Evolutionary conservation across 306 rosid species (phyloP).

Genomic region (Lupinus albus): DNA sequence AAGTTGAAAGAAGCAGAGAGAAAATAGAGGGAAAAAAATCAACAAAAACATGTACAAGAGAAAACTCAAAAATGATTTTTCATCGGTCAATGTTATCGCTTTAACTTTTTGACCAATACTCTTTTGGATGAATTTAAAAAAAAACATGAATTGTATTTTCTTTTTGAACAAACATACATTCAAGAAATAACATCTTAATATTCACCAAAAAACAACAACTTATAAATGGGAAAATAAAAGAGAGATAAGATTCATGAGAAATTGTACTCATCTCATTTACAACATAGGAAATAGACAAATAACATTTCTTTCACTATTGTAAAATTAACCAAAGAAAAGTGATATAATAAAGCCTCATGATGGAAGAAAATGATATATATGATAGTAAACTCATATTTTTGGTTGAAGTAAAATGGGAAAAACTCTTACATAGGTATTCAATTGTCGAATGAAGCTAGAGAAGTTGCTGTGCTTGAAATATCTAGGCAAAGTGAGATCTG

Average conservation of each 20-base stretch:
- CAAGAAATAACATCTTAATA: too few species aligned
- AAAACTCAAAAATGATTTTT: not conserved
- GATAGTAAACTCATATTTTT: not conserved
- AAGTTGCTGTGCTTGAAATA: slow-evolving; percentile 86
- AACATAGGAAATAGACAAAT: too few species aligned
- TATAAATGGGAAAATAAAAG: too few species aligned
- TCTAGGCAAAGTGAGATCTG: slow-evolving; percentile 72
- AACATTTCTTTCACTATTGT: not conserved
- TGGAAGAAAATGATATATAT: not conserved
- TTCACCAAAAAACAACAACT: too few species aligned
- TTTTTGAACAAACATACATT: not conserved
- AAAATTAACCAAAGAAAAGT: not conserved
- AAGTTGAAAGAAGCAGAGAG: not conserved
- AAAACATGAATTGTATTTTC: not conserved
- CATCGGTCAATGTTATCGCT: slow-evolving; percentile 2
- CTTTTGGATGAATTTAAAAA: not conserved
- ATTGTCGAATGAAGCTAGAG: slow-evolving; percentile 95
- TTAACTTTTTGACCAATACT: not conserved
- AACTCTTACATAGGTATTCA: slow-evolving; percentile 76
- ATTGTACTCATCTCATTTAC: too few species aligned
- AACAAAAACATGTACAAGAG: not conserved
- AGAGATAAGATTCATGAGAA: too few species aligned
- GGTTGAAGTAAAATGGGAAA: not conserved
- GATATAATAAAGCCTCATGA: slow-evolving; percentile 4
- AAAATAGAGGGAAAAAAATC: not conserved